Conservation (phyloP, 2,329 filamentous ascomycete genomes). For the Thielaviopsis euricoi region DNA sequence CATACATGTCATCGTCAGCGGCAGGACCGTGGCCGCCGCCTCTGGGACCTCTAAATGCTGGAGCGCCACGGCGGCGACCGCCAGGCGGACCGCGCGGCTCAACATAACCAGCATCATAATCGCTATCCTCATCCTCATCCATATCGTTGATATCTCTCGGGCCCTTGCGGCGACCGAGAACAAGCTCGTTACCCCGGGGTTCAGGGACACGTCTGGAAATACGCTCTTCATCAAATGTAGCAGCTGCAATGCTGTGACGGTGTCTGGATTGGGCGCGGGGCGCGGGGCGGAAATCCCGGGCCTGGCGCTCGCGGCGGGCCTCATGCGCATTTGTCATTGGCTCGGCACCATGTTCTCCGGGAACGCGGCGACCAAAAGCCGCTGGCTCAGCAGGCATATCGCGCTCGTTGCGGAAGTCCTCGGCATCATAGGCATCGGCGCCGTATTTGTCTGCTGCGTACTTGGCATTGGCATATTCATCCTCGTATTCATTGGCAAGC, state of each 20-base stretch:
- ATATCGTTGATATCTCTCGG: background rate
- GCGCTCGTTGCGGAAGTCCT: slow-evolving; percentile 4
- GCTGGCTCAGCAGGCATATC: background rate
- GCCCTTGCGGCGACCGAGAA: slow-evolving; percentile 1
- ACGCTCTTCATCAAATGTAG: slow-evolving; percentile 3
- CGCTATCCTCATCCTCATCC: slow-evolving; percentile 10
- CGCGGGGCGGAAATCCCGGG: slow-evolving; percentile 1
- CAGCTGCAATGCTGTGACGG: slow-evolving; percentile 1
- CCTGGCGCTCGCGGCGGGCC: background rate
- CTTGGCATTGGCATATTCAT: background rate
- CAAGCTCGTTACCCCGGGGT: slow-evolving; percentile 8
- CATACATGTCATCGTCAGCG: slow-evolving; percentile 8
- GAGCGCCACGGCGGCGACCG: background rate
- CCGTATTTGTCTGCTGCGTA: background rate
- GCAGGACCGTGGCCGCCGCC: background rate
- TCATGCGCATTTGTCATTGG: background rate
- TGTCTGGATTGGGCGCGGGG: slow-evolving; percentile 3
- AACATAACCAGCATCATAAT: background rate
- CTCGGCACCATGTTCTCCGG: background rate
- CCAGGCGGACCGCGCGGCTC: background rate
- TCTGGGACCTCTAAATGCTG: slow-evolving; percentile 1
- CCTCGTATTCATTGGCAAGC: background rate
- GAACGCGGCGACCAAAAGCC: background rate
- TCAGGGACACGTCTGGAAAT: background rate
- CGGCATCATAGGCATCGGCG: background rate